Conservation (phyloP, 2,329 filamentous ascomycete species). For the Penicillium sp. region DNA sequence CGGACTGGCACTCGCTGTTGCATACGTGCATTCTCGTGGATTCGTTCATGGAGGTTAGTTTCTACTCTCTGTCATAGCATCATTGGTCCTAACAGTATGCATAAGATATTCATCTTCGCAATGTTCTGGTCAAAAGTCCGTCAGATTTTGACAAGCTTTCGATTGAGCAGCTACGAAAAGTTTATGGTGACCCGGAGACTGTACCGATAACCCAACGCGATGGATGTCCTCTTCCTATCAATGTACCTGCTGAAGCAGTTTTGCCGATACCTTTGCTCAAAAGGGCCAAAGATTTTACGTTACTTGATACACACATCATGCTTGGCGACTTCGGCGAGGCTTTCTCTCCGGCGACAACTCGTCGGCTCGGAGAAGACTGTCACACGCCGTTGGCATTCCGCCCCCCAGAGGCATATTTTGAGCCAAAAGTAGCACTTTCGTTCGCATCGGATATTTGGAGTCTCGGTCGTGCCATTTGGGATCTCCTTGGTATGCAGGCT, state of each 20-base stretch:
- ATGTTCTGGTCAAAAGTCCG: conserved; percentile 15
- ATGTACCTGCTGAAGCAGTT: conserved; percentile 26
- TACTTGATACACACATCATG: conserved; percentile 25
- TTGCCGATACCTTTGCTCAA: conserved; percentile 21
- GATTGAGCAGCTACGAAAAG: conserved; percentile 27
- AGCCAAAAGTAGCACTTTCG: conserved; percentile 18
- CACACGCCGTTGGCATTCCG: conserved; percentile 16
- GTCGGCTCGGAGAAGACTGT: conserved; percentile 18
- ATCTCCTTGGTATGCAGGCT: conserved; percentile 26
- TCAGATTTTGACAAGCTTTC: conserved; percentile 26
- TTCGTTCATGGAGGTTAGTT: too few species aligned
- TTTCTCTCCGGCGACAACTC: conserved; percentile 9
- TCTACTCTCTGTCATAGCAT: too few species aligned
- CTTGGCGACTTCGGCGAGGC: conserved; percentile 35
- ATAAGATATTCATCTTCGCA: too few species aligned
- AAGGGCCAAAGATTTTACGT: conserved; percentile 16
- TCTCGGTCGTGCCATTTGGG: conserved; percentile 24
- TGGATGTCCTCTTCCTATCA: conserved; percentile 21
- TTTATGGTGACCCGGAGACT: conserved; percentile 27
- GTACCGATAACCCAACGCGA: conserved; percentile 24
- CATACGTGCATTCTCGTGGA: too few species aligned
- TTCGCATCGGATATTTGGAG: conserved; percentile 28
- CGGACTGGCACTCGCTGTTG: too few species aligned
- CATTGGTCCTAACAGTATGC: too few species aligned
- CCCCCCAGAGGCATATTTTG: conserved; percentile 24